Percentiles rank a stretch among this genome's conserved stretches.
Evolutionary conservation across 768 basidiomycete species (phyloP).

Genomic region (Agrocybe pediades): DNA sequence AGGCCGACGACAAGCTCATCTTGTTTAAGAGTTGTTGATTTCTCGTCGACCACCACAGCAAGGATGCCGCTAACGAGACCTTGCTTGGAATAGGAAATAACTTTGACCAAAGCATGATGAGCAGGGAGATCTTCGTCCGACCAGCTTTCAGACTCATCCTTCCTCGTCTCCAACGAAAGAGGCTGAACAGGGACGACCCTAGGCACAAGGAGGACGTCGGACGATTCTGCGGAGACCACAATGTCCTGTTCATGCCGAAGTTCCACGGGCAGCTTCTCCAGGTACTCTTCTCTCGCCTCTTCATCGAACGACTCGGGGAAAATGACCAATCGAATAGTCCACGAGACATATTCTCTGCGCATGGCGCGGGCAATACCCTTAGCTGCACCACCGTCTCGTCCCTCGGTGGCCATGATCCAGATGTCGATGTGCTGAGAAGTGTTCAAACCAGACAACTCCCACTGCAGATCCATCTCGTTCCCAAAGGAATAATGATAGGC

Average conservation of each 20-base stretch:
- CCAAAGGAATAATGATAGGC: conserved; percentile 15
- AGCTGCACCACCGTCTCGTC: conserved; percentile 29
- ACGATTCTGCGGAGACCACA: conserved; percentile 1
- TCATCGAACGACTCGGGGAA: conserved; percentile 23
- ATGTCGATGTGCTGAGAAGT: conserved; percentile 16
- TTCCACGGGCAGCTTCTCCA: conserved; percentile 8
- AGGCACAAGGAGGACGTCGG: conserved; percentile 6
- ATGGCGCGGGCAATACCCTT: conserved; percentile 31
- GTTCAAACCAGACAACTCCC: conserved; percentile 15
- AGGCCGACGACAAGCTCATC: conserved; percentile 12
- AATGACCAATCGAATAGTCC: conserved; percentile 28
- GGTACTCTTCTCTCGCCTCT: conserved; percentile 10
- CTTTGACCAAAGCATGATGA: conserved; percentile 8
- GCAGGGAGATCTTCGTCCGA: not conserved
- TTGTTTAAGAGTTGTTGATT: not conserved
- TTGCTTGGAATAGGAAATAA: conserved; percentile 12
- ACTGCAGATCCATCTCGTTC: conserved; percentile 19
- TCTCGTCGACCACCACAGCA: conserved; percentile 7
- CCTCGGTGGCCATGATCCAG: conserved; percentile 30
- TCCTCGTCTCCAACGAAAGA: not conserved
- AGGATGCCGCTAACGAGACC: conserved; percentile 7
- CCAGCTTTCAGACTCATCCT: not conserved
- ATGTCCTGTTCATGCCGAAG: conserved; percentile 13
- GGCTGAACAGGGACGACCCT: conserved; percentile 7
- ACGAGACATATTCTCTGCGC: conserved; percentile 29